These are phyloP conservation scores for Ajuga reptans DNA, from an alignment of 305 asterid species.

Conservation along the genomic window DNA sequence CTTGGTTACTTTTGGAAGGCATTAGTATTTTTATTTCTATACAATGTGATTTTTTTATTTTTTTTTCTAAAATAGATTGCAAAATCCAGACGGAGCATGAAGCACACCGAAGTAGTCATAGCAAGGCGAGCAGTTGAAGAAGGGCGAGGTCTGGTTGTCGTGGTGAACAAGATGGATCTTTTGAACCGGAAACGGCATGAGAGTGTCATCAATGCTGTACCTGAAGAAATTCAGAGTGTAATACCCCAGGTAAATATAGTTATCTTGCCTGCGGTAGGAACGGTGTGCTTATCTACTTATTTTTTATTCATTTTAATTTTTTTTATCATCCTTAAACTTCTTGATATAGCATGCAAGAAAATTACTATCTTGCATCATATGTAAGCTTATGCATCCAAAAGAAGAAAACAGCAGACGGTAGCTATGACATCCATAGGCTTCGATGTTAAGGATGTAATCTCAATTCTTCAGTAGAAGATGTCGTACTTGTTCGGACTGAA, in stretches of 20 bases:
- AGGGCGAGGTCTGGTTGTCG: conserved; percentile 83
- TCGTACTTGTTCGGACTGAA: background rate
- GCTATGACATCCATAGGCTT: too few species aligned
- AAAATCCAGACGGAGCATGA: conserved; percentile 65
- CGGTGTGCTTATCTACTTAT: background rate
- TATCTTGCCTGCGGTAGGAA: background rate
- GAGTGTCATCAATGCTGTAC: conserved; percentile 55
- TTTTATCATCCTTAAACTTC: background rate
- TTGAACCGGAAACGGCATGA: conserved; percentile 54
- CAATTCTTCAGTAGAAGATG: background rate
- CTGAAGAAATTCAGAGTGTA: conserved; percentile 82
- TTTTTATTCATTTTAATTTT: background rate
- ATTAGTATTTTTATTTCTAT: background rate
- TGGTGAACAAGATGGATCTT: conserved; percentile 89
- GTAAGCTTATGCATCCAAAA: background rate
- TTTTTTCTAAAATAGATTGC: conserved; percentile 43
- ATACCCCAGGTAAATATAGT: conserved; percentile 60
- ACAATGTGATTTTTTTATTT: background rate
- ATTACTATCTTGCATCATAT: background rate
- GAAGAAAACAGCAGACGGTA: too few species aligned
- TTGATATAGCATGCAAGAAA: background rate
- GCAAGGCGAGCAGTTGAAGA: conserved; percentile 92
- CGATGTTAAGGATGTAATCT: background rate
- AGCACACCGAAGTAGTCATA: conserved; percentile 88
- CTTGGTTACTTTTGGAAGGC: background rate